Conservation (phyloP, 2,329 filamentous ascomycete genomes). For the Ophiostoma pallidulum region DNA sequence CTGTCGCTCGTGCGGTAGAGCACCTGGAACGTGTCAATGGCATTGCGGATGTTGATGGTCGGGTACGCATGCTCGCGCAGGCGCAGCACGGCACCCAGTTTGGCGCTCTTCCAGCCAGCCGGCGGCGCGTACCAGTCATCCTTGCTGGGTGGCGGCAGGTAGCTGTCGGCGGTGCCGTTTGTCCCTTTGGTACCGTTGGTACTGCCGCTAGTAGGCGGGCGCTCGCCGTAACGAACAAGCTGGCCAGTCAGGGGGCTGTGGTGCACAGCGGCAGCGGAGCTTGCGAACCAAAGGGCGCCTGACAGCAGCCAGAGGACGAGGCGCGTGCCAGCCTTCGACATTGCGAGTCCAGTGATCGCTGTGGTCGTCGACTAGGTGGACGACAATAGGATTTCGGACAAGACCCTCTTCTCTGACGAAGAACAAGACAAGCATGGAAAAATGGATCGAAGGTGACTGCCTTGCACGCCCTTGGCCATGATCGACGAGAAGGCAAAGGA, state of each 20-base stretch:
- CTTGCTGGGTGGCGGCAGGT: conserved; percentile 14
- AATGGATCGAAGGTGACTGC: too few relatives aligned
- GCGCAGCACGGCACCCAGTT: conserved; percentile 12
- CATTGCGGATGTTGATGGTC: conserved; percentile 16
- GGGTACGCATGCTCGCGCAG: conserved; percentile 15
- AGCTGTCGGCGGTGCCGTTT: background rate
- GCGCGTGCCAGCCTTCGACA: too few relatives aligned
- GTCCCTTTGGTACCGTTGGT: too few relatives aligned
- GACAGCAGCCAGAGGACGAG: background rate
- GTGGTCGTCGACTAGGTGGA: too few relatives aligned
- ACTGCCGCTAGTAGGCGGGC: background rate
- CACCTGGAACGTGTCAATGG: conserved; percentile 19
- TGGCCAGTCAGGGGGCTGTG: background rate
- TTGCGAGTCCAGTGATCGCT: too few relatives aligned
- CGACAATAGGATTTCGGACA: too few relatives aligned
- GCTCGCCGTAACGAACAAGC: background rate
- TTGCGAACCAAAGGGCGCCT: background rate
- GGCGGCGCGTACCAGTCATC: conserved; percentile 17
- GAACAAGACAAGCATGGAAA: too few relatives aligned
- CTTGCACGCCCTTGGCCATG: too few relatives aligned
- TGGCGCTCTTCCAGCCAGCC: conserved; percentile 10
- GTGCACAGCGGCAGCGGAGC: background rate
- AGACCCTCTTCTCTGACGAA: too few relatives aligned
- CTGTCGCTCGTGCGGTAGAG: conserved; percentile 29
- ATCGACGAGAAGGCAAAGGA: too few relatives aligned